Percentiles rank a stretch among this genome's conserved stretches.
phyloP scores from a whole-genome alignment of 2,329 filamentous ascomycete genomes.

The Aspergillus flavus region DNA sequence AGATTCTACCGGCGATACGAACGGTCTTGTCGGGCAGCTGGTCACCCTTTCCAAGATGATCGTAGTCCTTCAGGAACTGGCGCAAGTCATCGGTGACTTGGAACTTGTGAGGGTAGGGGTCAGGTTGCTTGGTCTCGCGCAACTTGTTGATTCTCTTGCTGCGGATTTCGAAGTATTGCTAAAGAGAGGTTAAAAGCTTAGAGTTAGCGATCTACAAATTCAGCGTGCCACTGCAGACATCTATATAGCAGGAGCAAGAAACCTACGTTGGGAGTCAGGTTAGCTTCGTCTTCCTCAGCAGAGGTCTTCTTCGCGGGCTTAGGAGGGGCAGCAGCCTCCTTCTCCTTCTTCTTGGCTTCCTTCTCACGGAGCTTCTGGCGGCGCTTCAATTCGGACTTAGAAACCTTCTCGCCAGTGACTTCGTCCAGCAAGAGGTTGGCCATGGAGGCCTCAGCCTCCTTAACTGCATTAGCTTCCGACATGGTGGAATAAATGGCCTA shows the following conservation, averaged over 20 bases:
- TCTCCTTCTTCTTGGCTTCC: constrained; percentile 86
- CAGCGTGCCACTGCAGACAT: background rate
- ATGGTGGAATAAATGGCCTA: constrained; percentile 29
- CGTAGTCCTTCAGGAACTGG: constrained; percentile 77
- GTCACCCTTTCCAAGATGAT: constrained; percentile 82
- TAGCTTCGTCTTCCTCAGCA: constrained; percentile 66
- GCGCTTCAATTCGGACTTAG: constrained; percentile 91
- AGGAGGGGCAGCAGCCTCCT: constrained; percentile 69
- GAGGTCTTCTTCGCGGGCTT: constrained; percentile 63
- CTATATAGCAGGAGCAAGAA: constrained; percentile 6
- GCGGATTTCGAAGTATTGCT: constrained; percentile 97
- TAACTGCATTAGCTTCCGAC: constrained; percentile 44
- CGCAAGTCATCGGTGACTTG: constrained; percentile 79
- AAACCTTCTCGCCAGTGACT: constrained; percentile 84
- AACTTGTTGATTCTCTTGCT: constrained; percentile 79
- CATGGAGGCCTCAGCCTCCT: constrained; percentile 53
- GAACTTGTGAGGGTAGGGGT: constrained; percentile 95
- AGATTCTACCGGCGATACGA: constrained; percentile 81
- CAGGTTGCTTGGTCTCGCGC: constrained; percentile 70
- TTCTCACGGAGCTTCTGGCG: constrained; percentile 87
- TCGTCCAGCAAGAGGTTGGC: constrained; percentile 85
- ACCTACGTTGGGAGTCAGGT: constrained; percentile 73
- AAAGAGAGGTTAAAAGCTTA: constrained; percentile 6
- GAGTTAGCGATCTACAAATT: background rate
- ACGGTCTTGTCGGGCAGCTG: constrained; percentile 73